Evolutionary conservation across 306 rosid genomes (phyloP), one percentile per base, ranked within the genome.

Genomic region (Bauhinia variegata): DNA sequence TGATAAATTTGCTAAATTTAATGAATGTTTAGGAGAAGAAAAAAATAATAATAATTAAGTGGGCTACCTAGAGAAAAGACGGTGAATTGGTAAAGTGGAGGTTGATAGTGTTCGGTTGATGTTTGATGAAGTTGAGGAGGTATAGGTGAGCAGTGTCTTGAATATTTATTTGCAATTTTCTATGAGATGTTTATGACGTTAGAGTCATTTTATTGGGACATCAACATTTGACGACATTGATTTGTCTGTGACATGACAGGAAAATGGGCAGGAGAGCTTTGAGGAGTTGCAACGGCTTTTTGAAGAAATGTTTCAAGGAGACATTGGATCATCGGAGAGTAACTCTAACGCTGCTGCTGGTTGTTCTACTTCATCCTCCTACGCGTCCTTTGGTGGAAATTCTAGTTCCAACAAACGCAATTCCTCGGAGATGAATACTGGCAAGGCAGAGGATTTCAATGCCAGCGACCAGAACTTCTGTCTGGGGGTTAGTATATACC

Each of bases 401-500:
- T 82, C 86, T 1, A 60, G 65, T 57, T 87, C 95, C 14, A 88
- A 83, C 78, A 90, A 87, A 37, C 96, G 91, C 51, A 81, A 70
- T 57, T 81, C 92, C 5, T 55, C 80, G 0, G 86, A 85, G 3
- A 80, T 86, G 84, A 86, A 69, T 52, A 66, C 65, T 2, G 81
- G 82, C 54, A 84, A 58, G 46, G 18, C 81, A 23, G 76, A 58
- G 9, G 75, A 62, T 34, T 69, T 83, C 19, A 68, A 59, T 8
- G 15, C 77, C 28, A 72, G 70, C 58, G 59, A 73, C 60, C 88
- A 75, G 59, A 74, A 36, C 55, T 95, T 90, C 75, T 86, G 90
- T 67, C 53, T 86, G 32, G 97, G 97, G 97, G 99, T 93, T 41
- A 78, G 98, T 80, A 61, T 60, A n/a, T n/a, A n/a, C n/a, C n/a